Conservation (phyloP, 2,329 filamentous ascomycete species). For the Aspergillus quadrilineatus region DNA sequence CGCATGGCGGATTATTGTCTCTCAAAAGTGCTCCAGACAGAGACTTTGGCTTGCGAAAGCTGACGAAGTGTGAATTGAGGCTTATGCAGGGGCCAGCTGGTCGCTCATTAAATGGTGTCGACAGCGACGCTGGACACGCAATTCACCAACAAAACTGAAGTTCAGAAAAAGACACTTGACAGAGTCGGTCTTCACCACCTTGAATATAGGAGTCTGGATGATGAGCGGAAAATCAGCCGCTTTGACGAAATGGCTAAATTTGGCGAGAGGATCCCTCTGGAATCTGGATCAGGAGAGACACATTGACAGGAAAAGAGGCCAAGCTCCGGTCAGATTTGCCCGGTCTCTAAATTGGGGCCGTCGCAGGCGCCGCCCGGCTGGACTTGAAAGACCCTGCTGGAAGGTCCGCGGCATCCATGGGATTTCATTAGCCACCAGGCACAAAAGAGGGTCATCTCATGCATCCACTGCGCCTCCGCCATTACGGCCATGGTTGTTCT, state of each 20-base stretch:
- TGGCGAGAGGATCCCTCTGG: neutral
- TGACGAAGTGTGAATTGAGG: neutral
- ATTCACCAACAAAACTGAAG: neutral
- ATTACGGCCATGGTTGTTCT: neutral
- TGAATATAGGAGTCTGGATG: neutral
- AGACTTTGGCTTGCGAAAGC: neutral
- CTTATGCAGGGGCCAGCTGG: conserved; percentile 2
- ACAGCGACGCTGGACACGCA: neutral
- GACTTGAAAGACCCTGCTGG: neutral
- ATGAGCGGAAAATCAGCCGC: conserved; percentile 2
- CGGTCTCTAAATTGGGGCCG: neutral
- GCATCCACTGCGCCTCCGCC: conserved; percentile 1
- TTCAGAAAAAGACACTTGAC: neutral
- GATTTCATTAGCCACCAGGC: neutral
- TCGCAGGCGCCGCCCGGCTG: neutral
- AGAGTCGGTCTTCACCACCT: neutral
- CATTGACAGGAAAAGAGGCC: neutral
- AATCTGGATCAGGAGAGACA: neutral
- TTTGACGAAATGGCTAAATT: neutral
- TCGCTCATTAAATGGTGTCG: neutral
- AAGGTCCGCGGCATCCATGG: neutral
- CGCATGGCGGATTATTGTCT: conserved; percentile 9
- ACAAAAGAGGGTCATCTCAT: neutral
- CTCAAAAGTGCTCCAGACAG: neutral
- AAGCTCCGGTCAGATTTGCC: neutral